phyloP scores from a whole-genome alignment of 768 basidiomycete species.

The Hysterangium stoloniferum region DNA sequence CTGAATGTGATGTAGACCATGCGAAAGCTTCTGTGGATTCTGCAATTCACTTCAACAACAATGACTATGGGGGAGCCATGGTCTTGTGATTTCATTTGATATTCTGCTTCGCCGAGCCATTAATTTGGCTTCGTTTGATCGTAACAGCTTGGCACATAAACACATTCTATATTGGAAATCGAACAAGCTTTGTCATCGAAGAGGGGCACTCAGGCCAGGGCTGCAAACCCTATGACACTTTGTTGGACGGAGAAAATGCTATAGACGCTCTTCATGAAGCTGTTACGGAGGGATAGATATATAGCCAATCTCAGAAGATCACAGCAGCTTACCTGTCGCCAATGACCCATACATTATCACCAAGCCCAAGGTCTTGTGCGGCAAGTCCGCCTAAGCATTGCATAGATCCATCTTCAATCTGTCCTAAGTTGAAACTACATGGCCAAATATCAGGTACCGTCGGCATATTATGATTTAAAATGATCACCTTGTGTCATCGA shows the following conservation, averaged over 20 bases:
- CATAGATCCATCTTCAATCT: background rate
- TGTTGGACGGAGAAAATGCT: constrained; percentile 21
- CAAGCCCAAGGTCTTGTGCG: constrained; percentile 24
- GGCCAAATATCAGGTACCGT: background rate
- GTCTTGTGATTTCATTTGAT: no score
- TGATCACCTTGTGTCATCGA: background rate
- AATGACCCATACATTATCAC: constrained; percentile 24
- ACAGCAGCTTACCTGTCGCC: constrained; percentile 16
- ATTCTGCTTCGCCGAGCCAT: no score
- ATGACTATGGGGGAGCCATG: no score
- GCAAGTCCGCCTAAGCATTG: constrained; percentile 24
- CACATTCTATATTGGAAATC: no score
- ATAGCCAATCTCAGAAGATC: background rate
- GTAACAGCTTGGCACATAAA: no score
- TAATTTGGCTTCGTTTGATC: no score
- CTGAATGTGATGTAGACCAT: no score
- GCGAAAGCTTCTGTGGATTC: no score
- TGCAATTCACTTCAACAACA: no score
- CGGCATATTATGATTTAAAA: background rate
- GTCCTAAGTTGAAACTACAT: constrained; percentile 5
- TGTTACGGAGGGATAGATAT: background rate
- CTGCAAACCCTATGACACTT: constrained; percentile 21
- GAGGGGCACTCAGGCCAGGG: no score
- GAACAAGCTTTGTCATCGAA: no score
- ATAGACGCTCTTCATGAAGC: constrained; percentile 29